Percentiles rank a stretch among this genome's conserved stretches.
Conservation (phyloP, 331 rosid genomes). For the Quercus tomentella region DNA sequence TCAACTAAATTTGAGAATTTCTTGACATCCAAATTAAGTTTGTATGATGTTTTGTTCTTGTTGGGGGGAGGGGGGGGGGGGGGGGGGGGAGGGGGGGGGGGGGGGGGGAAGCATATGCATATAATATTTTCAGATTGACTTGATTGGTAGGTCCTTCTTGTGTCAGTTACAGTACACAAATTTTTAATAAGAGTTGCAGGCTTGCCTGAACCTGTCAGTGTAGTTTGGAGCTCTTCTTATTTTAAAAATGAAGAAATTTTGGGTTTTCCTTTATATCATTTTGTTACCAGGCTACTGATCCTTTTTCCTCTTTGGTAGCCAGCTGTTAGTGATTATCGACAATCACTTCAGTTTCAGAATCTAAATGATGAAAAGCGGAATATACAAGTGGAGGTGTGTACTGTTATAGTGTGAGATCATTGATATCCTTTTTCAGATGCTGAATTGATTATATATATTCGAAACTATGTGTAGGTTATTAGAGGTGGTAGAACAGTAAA, state of each 20-base stretch:
- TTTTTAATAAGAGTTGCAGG: background rate
- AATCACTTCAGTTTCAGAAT: conserved; percentile 94
- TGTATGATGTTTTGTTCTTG: background rate
- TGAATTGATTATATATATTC: conserved; percentile 13
- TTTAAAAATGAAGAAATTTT: background rate
- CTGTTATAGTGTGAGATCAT: conserved; percentile 9
- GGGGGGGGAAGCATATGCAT: background rate
- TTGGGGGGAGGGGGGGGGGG: too few relatives aligned
- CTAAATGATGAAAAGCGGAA: conserved; percentile 83
- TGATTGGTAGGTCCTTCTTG: background rate
- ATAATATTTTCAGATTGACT: background rate
- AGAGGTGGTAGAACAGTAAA: conserved; percentile 77
- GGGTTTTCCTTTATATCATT: conserved; percentile 2
- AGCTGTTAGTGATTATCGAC: conserved; percentile 95
- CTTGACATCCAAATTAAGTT: background rate
- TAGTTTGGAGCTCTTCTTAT: background rate
- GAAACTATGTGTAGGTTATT: conserved; percentile 50
- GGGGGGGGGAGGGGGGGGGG: too few relatives aligned
- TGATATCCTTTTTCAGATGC: background rate
- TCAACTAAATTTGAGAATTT: background rate
- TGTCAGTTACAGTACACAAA: background rate
- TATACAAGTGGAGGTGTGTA: conserved; percentile 85
- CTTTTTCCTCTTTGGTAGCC: conserved; percentile 19
- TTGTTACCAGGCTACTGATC: background rate
- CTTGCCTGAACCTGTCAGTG: background rate